A percentile compares a stretch with the other conserved stretches of the same genome.
Evolutionary conservation across 306 rosid genomes (phyloP).

Genomic region (Cucurbita moschata): DNA sequence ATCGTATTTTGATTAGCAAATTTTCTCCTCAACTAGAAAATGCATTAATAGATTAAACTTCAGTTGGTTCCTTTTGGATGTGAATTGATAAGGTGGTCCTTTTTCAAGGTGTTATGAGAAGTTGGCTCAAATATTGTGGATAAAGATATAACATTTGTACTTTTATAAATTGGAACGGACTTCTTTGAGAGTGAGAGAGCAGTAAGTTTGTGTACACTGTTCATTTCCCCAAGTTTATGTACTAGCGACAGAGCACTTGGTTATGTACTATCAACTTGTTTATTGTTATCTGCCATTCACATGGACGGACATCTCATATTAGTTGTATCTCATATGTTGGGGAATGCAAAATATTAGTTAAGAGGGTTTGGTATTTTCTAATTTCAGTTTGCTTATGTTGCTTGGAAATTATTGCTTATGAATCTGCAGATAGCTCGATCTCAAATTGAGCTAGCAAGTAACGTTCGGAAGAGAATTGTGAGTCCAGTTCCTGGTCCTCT

Average conservation of each 20-base stretch:
- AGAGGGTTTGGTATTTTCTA: neutral
- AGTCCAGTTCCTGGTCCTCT: conserved; percentile 5
- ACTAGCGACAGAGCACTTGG: neutral
- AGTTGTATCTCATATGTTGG: neutral
- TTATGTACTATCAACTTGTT: neutral
- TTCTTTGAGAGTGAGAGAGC: neutral
- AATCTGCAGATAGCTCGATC: conserved; percentile 45
- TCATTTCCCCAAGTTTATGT: neutral
- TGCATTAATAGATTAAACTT: neutral
- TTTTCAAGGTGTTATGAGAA: neutral
- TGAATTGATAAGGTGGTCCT: neutral
- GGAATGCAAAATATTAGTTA: neutral
- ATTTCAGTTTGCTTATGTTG: neutral
- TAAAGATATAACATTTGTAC: neutral
- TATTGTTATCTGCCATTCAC: neutral
- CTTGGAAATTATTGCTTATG: neutral
- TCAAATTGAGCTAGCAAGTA: conserved; percentile 44
- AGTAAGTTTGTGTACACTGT: neutral
- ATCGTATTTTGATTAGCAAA: neutral
- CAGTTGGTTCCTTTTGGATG: neutral
- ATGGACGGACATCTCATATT: neutral
- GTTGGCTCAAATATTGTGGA: too few species aligned
- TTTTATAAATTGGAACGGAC: neutral
- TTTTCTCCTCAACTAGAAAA: neutral
- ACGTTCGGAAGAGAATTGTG: conserved; percentile 34